Evolutionary conservation across 192 early-diverging fungal species (phyloP).

Genomic region (Umbelopsis sp.): DNA sequence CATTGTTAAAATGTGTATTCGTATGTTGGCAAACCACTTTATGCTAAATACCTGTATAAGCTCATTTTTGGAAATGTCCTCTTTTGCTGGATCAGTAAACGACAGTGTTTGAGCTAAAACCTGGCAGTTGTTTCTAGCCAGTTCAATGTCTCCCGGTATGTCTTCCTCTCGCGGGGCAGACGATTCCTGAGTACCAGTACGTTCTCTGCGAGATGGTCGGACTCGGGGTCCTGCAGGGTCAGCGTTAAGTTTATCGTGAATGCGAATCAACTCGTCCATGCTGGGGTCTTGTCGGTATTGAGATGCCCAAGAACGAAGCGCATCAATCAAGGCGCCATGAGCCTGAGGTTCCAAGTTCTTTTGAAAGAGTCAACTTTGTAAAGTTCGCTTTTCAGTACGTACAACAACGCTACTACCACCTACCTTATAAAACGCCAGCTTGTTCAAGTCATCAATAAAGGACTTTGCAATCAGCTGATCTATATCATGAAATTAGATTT

Average conservation of each 20-base stretch:
- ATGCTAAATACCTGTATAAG: constrained; percentile 47
- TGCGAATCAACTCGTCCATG: constrained; percentile 24
- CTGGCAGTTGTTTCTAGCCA: constrained; percentile 56
- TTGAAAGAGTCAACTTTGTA: background rate
- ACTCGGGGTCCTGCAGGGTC: background rate
- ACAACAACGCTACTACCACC: background rate
- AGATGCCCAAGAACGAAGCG: constrained; percentile 32
- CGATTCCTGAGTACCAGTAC: constrained; percentile 6
- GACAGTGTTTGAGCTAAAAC: constrained; percentile 53
- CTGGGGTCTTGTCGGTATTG: constrained; percentile 29
- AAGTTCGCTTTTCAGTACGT: background rate
- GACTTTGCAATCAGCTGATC: constrained; percentile 37
- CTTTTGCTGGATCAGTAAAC: constrained; percentile 53
- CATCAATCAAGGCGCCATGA: constrained; percentile 29
- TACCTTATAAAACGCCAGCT: constrained; percentile 30
- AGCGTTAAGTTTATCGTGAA: constrained; percentile 27
- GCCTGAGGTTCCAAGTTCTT: constrained; percentile 30
- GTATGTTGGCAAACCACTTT: background rate
- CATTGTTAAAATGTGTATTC: background rate
- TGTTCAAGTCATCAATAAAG: constrained; percentile 35
- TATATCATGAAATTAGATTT: constrained; percentile 2
- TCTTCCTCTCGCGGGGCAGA: constrained; percentile 35
- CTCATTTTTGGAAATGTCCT: constrained; percentile 58
- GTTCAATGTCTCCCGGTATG: constrained; percentile 49
- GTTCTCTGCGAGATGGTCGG: background rate